A percentile compares a stretch with the other conserved stretches of the same genome.
Conservation (phyloP, 805 yeast species). For the Metschnikowia peoriensis region DNA sequence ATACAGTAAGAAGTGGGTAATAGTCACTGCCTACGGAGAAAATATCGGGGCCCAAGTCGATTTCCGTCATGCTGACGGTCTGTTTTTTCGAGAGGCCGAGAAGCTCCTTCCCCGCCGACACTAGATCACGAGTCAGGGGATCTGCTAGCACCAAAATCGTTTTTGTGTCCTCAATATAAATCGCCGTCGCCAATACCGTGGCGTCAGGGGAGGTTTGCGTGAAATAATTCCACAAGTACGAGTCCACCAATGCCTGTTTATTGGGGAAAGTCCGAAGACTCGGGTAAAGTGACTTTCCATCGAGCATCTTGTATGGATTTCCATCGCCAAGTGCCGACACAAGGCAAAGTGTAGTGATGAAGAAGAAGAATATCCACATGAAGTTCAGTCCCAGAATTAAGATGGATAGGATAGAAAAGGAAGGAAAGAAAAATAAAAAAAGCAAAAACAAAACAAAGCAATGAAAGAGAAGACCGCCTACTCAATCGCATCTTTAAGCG, state of each 20-base stretch:
- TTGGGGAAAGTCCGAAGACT: conserved; percentile 8
- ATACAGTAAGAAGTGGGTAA: conserved; percentile 14
- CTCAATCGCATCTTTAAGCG: conserved; percentile 7
- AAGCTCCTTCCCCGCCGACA: conserved; percentile 6
- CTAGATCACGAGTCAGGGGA: conserved; percentile 1
- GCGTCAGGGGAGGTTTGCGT: background rate
- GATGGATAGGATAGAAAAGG: background rate
- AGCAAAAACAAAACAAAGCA: background rate
- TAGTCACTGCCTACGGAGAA: conserved; percentile 9
- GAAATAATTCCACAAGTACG: conserved; percentile 14
- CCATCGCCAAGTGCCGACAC: too few species aligned
- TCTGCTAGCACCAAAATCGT: conserved; percentile 10
- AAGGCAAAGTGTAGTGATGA: background rate
- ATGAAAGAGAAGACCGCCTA: background rate
- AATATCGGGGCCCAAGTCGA: conserved; percentile 13
- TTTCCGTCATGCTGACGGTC: conserved; percentile 8
- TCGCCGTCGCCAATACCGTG: conserved; percentile 3
- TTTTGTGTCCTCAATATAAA: conserved; percentile 12
- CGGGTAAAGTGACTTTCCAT: conserved; percentile 8
- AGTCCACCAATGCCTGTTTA: conserved; percentile 7
- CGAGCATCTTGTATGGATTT: background rate
- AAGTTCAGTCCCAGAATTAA: background rate
- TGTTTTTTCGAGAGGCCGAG: background rate
- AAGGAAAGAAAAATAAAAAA: background rate
- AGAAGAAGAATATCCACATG: background rate